Conservation (phyloP, 192 early-diverging fungal genomes). For the Geranomyces michiganensis region DNA sequence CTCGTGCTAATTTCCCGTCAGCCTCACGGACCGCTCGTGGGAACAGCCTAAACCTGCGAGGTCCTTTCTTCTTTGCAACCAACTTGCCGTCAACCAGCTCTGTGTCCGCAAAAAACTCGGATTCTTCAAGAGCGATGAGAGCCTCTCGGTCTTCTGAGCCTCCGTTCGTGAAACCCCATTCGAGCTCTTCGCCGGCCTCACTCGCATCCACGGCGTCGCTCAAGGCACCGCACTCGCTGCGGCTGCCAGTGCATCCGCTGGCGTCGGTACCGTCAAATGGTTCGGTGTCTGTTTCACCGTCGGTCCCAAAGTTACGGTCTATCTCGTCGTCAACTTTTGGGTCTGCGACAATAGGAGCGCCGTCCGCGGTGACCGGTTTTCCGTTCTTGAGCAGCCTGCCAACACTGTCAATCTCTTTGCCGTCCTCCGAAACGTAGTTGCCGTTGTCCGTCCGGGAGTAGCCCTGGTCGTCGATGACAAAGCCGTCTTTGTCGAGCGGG, state of each 20-base stretch:
- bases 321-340: neutral
- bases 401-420: neutral
- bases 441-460: neutral
- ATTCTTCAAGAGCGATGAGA: neutral
- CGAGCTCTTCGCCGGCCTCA: neutral
- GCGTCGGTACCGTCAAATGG: too few species aligned
- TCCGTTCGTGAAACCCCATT: slow-evolving; percentile 2
- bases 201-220: neutral
- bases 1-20: neutral
- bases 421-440: slow-evolving; percentile 16
- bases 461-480: neutral
- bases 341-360: neutral
- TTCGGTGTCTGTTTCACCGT: too few species aligned
- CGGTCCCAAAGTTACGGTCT: too few species aligned
- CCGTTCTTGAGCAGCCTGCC: neutral
- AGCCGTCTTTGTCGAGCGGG: too few species aligned
- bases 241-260: too few species aligned
- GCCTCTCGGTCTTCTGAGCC: neutral
- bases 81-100: neutral
- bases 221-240: too few species aligned
- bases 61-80: neutral
- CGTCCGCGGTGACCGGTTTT: neutral
- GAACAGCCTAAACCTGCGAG: neutral
- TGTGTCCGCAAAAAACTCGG: slow-evolving; percentile 6
- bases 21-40: neutral